A percentile compares a stretch with the other conserved stretches of the same genome.
Conservation (phyloP, 768 basidiomycete genomes). For the Coprinopsis sp. region DNA sequence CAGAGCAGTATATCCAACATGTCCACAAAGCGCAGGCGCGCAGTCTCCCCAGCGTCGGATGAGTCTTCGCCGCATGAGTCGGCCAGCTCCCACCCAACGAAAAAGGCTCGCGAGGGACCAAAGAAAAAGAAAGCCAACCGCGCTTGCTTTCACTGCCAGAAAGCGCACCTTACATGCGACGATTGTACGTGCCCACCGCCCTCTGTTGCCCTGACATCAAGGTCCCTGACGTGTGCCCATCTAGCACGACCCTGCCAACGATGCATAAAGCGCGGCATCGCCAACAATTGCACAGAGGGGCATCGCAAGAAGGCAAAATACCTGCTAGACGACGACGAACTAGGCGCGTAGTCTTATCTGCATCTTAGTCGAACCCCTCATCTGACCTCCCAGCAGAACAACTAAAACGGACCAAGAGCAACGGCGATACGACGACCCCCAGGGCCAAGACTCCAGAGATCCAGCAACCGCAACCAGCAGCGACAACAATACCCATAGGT, state of each 20-base stretch:
- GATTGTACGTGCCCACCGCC: constrained; percentile 63
- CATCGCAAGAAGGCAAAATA: constrained; percentile 98
- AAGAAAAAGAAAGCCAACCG: constrained; percentile 95
- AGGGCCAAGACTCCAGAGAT: constrained; percentile 31
- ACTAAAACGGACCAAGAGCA: constrained; percentile 42
- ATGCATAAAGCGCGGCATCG: constrained; percentile 91
- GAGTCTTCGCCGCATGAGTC: constrained; percentile 50
- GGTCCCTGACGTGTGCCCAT: constrained; percentile 15
- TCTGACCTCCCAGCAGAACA: constrained; percentile 39
- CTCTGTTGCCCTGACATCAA: constrained; percentile 10
- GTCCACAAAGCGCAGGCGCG: constrained; percentile 56
- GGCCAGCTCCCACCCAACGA: constrained; percentile 31
- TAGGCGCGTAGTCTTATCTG: constrained; percentile 39
- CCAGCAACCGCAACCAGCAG: constrained; percentile 23
- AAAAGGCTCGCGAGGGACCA: constrained; percentile 66
- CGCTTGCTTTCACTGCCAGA: constrained; percentile 95
- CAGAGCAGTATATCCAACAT: constrained; percentile 16
- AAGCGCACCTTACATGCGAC: constrained; percentile 97
- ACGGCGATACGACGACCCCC: constrained; percentile 29
- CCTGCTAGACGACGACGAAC: constrained; percentile 88
- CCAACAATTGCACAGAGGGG: constrained; percentile 85
- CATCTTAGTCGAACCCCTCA: constrained; percentile 11
- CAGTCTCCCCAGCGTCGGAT: constrained; percentile 53
- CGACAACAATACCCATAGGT: constrained; percentile 17
- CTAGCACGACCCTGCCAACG: constrained; percentile 93